phyloP scores from a whole-genome alignment of 2,329 filamentous ascomycete genomes.

The Fusarium continuum region DNA sequence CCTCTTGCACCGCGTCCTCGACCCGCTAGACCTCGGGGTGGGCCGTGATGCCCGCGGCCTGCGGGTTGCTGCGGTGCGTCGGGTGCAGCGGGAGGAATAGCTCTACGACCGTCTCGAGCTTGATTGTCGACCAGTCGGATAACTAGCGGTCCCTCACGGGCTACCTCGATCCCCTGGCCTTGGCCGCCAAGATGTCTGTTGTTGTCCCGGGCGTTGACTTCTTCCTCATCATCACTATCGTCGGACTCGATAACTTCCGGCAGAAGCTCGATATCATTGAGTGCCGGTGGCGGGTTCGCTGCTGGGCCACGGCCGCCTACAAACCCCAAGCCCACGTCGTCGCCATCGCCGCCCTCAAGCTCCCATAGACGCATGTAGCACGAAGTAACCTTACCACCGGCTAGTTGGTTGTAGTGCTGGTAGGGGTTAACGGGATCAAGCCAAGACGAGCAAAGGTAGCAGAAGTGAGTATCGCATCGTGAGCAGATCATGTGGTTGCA shows the following conservation, averaged over 20 bases:
- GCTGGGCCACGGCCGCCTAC: slow-evolving; percentile 49
- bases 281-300: slow-evolving; percentile 19
- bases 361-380: slow-evolving; percentile 94
- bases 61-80: slow-evolving; percentile 43
- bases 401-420: slow-evolving; percentile 80
- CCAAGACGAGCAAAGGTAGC: slow-evolving; percentile 93
- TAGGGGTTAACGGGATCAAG: slow-evolving; percentile 85
- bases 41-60: slow-evolving; percentile 42
- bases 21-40: slow-evolving; percentile 33
- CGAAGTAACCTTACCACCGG: slow-evolving; percentile 60
- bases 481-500: slow-evolving; percentile 98
- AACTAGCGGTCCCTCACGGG: slow-evolving; percentile 65
- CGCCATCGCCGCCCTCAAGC: slow-evolving; percentile 80
- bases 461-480: slow-evolving; percentile 91
- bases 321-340: slow-evolving; percentile 58
- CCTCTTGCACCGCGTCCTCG: slow-evolving; percentile 38
- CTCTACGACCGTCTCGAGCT: slow-evolving; percentile 42
- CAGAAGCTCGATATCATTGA: slow-evolving; percentile 33
- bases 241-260: slow-evolving; percentile 48
- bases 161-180: slow-evolving; percentile 55
- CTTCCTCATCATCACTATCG: slow-evolving; percentile 47
- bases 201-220: slow-evolving; percentile 33
- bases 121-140: slow-evolving; percentile 60
- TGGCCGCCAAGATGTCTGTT: slow-evolving; percentile 42
- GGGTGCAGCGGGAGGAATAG: slow-evolving; percentile 45